phyloP scores from a whole-genome alignment of 2,329 filamentous ascomycete species.

The Pseudocercospora eumusae region DNA sequence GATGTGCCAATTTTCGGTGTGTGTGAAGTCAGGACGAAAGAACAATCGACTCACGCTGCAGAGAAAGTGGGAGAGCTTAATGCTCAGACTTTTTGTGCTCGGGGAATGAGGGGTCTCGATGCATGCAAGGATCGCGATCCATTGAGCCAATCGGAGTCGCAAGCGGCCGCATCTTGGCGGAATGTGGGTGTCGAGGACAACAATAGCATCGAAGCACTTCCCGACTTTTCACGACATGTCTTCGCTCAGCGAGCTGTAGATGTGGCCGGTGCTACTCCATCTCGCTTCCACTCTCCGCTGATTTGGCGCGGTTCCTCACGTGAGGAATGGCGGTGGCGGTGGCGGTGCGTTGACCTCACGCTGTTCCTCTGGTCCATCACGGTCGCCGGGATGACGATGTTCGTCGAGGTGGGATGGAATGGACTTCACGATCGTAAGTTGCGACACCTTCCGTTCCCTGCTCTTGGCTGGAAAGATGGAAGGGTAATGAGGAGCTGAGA shows the following conservation, averaged over 20 bases:
- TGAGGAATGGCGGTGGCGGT: neutral
- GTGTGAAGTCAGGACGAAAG: neutral
- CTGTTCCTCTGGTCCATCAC: neutral
- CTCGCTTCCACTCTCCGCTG: neutral
- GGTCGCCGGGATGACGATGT: neutral
- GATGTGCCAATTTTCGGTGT: neutral
- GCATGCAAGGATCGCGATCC: neutral
- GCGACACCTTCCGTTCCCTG: neutral
- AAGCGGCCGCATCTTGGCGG: neutral
- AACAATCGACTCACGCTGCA: neutral
- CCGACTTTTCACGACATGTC: slow-evolving; percentile 1
- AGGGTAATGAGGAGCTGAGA: no score
- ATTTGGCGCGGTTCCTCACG: neutral
- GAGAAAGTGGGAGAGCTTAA: neutral
- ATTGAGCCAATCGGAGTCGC: slow-evolving; percentile 1
- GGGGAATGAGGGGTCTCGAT: neutral
- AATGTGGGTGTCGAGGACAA: slow-evolving; percentile 2
- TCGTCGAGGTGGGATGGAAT: neutral
- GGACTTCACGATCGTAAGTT: neutral
- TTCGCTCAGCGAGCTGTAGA: neutral
- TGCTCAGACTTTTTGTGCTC: neutral
- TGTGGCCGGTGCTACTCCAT: neutral
- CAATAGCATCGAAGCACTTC: slow-evolving; percentile 2
- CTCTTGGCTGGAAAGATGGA: neutral
- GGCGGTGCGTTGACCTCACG: neutral